Conservation (phyloP, 2,329 filamentous ascomycete species). For the Neoarthrinium moseri region DNA sequence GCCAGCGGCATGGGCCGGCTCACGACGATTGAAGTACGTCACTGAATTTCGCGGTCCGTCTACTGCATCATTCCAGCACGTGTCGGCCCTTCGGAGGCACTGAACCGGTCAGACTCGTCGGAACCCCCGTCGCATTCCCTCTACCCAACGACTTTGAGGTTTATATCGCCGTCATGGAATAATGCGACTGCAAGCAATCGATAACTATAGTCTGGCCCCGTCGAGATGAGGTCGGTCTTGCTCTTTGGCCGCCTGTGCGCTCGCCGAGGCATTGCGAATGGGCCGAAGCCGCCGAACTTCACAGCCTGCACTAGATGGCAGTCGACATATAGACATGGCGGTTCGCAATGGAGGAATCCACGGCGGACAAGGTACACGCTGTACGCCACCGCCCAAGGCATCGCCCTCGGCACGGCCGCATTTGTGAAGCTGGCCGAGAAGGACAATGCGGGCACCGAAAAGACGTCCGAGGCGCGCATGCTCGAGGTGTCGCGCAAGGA, state of each 20-base stretch:
- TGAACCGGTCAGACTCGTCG: background rate
- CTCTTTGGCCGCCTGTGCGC: slow-evolving; percentile 42
- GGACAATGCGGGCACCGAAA: slow-evolving; percentile 44
- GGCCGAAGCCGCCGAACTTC: slow-evolving; percentile 7
- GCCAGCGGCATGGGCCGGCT: too few relatives aligned
- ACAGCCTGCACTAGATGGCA: slow-evolving; percentile 13
- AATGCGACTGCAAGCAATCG: too few relatives aligned
- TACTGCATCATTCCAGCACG: too few relatives aligned
- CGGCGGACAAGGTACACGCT: slow-evolving; percentile 31
- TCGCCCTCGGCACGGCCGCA: slow-evolving; percentile 50
- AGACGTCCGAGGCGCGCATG: slow-evolving; percentile 85
- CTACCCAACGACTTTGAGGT: too few relatives aligned
- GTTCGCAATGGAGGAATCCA: slow-evolving; percentile 10
- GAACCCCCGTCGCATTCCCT: background rate
- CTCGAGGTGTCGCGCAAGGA: slow-evolving; percentile 77
- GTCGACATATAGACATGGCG: slow-evolving; percentile 16
- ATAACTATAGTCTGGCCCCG: too few relatives aligned
- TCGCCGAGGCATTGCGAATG: slow-evolving; percentile 19
- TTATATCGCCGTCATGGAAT: too few relatives aligned
- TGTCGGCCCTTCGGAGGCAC: background rate
- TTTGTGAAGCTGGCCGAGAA: slow-evolving; percentile 59
- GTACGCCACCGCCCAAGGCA: slow-evolving; percentile 36
- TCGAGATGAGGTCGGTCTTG: slow-evolving; percentile 47
- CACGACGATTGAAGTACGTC: too few relatives aligned
- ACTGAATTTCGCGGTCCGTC: too few relatives aligned